Evolutionary conservation across 768 basidiomycete species (phyloP).

Genomic region (Rhodotorula sphaerocarpa): DNA sequence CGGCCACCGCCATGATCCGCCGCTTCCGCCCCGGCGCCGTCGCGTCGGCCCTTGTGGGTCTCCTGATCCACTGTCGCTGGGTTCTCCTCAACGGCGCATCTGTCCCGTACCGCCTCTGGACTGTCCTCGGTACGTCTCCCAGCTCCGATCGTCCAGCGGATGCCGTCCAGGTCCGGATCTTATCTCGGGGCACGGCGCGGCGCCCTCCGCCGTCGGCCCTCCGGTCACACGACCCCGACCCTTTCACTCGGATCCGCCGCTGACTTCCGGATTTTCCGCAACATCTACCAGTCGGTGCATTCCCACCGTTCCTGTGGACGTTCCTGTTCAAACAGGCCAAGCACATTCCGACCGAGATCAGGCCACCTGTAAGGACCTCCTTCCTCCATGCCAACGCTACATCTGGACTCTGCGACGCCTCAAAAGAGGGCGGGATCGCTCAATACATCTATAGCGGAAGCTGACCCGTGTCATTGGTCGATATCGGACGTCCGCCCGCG

Average conservation of each 20-base stretch:
- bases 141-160: no score
- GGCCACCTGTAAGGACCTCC: constrained; percentile 13
- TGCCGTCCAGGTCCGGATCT: not conserved
- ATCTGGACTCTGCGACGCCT: no score
- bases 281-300: constrained; percentile 14
- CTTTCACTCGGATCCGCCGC: no score
- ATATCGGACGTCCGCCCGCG: no score
- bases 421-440: no score
- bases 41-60: not conserved
- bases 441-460: no score
- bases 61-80: constrained; percentile 24
- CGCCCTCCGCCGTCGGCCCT: no score
- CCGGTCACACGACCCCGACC: not conserved
- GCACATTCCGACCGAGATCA: constrained; percentile 19
- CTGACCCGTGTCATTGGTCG: not conserved
- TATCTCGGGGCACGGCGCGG: no score
- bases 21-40: constrained; percentile 4
- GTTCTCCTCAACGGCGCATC: constrained; percentile 19
- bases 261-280: no score
- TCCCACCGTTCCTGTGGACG: constrained; percentile 25
- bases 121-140: constrained; percentile 18
- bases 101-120: constrained; percentile 21
- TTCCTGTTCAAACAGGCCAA: constrained; percentile 30
- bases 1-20: not conserved
- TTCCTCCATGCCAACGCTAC: not conserved